Conservation (phyloP, 345 rosid species). For the Eutrema yunnanense region DNA sequence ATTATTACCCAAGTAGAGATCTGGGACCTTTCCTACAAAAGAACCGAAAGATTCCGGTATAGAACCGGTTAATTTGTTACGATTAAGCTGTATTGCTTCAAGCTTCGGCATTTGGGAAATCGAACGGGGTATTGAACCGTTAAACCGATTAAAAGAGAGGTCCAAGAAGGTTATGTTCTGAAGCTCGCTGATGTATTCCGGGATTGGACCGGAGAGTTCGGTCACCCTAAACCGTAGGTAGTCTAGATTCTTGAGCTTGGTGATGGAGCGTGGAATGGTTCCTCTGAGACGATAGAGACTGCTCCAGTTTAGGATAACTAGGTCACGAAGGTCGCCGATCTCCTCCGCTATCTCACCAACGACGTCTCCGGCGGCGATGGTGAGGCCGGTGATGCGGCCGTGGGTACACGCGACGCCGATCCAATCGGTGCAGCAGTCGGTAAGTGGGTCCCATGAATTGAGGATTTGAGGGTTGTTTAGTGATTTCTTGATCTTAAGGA, state of each 20-base stretch:
- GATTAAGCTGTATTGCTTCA: constrained; percentile 7
- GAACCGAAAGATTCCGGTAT: constrained; percentile 56
- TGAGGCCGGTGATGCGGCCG: constrained; percentile 53
- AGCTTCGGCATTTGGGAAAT: constrained; percentile 10
- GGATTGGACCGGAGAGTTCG: constrained; percentile 45
- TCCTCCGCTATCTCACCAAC: constrained; percentile 9
- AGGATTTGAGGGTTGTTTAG: constrained; percentile 54
- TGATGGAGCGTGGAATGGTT: constrained; percentile 53
- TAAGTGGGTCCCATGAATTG: constrained; percentile 52
- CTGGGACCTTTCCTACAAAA: constrained; percentile 29
- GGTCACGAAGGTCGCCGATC: constrained; percentile 17
- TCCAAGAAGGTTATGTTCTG: constrained; percentile 42
- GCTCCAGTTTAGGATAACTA: constrained; percentile 14
- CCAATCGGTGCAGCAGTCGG: constrained; percentile 71
- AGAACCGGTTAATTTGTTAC: constrained; percentile 30
- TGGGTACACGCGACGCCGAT: constrained; percentile 47
- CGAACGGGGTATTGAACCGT: constrained; percentile 42
- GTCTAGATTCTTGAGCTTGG: constrained; percentile 45
- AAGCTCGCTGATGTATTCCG: constrained; percentile 40
- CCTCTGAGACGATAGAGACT: constrained; percentile 17
- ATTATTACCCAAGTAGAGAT: constrained; percentile 52
- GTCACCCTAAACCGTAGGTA: constrained; percentile 18
- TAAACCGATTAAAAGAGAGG: constrained; percentile 51
- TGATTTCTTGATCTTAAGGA: constrained; percentile 47
- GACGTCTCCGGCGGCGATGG: constrained; percentile 52